Evolutionary conservation across 2,329 filamentous ascomycete genomes (phyloP), one percentile per base, ranked within the genome.

Genomic region (Coleophoma eucalyptorum): DNA sequence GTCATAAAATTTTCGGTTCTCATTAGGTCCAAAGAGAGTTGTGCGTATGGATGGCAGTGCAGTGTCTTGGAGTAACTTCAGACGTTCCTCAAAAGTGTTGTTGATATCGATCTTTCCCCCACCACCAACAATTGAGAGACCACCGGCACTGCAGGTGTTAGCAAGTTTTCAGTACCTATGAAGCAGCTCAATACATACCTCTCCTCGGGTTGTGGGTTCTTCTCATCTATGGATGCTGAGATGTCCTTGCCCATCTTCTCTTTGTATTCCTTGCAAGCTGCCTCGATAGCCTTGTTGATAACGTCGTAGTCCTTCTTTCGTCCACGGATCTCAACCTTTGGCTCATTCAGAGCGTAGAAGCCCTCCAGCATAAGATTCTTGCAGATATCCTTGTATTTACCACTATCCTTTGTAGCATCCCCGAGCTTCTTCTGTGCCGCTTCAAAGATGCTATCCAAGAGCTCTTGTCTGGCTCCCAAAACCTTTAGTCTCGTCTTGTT

Each of bases 31-130:
- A 66, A 99, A 99, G 53, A 99, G 79, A 15, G 87, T 87, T 69
- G 88, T 82, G 65, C 94, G 83, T 64, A 99, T 86, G 42, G 84
- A 84, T 13, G 94, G 94, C 52, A 97, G 81, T 47, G 90, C 89
- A 60, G 89, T 88, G 51, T 86, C 85, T 73, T 96, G 87, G 58
- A 97, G 83, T 54, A 97, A 78, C 65, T 81, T 82, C 71, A 99
- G 78, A 59, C 94, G 86, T 68, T 96, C 89, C 69, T 97, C 94
- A 61, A 97, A 89, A 50, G 94, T 97, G 78, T 99, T 97, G 81
- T 97, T 92, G 71, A 99, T 93, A 65, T 96, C 91, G 68, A 99
- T 97, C 80, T 93, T 97, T 68, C 94, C 94, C 58, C 79, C 79
- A 60, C 88, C 86, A 58, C 92, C 90, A 50, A 96, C 73, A 58